A percentile compares a stretch with the other conserved stretches of the same genome.
phyloP scores from a whole-genome alignment of 257 asterid genomes.

The Datura wrightii region DNA sequence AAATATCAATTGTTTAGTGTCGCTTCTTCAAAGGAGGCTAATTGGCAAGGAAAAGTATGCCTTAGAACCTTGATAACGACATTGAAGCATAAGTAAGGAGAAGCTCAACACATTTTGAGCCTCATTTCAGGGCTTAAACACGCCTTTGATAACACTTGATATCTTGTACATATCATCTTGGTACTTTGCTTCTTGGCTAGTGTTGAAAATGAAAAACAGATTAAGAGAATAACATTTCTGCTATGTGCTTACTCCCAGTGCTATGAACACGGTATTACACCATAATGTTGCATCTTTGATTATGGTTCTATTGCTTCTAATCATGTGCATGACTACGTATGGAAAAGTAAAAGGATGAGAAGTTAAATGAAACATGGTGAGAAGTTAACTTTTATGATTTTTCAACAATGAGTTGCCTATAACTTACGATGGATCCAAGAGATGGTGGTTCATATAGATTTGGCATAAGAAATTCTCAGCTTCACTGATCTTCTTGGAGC shows the following conservation, averaged over 20 bases:
- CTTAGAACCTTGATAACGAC: too few species aligned
- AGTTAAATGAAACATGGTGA: not conserved
- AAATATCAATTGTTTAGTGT: too few species aligned
- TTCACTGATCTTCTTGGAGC: constrained; percentile 1
- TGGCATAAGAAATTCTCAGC: constrained; percentile 1
- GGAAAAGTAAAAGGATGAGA: constrained; percentile 19
- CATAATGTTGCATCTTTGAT: constrained; percentile 6
- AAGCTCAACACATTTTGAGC: too few species aligned
- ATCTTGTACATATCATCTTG: not conserved
- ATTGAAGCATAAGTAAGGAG: too few species aligned
- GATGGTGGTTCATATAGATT: constrained; percentile 1
- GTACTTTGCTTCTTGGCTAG: constrained; percentile 2
- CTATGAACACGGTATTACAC: not conserved
- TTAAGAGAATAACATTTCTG: not conserved
- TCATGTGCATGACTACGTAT: not conserved
- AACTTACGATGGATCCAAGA: not conserved
- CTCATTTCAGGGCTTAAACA: too few species aligned
- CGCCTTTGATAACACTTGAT: too few species aligned
- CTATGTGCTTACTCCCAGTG: not conserved
- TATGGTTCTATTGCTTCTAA: not conserved
- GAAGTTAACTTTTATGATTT: not conserved
- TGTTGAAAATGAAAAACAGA: not conserved
- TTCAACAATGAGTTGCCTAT: constrained; percentile 16
- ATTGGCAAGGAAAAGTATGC: too few species aligned
- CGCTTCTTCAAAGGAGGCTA: too few species aligned